Percentiles rank a stretch among this genome's conserved stretches.
Evolutionary conservation across 164 flowering plant genomes (phyloP).

Genomic region (Piper longum): DNA sequence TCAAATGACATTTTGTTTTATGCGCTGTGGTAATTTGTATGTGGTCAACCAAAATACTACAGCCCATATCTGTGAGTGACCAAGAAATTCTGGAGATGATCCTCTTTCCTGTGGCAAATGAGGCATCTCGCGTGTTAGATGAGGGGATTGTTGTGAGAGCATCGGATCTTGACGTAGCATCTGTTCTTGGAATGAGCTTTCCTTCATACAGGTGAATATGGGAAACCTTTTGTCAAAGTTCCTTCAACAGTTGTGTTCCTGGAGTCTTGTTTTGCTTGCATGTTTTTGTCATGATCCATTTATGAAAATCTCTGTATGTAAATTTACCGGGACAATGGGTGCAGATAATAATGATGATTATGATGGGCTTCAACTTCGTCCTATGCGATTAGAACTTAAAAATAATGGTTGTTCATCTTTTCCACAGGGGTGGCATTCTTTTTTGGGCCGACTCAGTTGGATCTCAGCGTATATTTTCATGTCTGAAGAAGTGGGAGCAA

Average conservation of each 20-base stretch:
- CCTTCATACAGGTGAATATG: conserved; percentile 71
- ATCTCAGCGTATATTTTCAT: conserved; percentile 34
- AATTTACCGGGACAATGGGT: too few relatives aligned
- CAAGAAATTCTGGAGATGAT: conserved; percentile 88
- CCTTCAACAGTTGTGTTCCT: background rate
- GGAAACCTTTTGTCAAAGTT: background rate
- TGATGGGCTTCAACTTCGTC: background rate
- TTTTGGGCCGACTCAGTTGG: conserved; percentile 91
- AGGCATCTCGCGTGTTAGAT: conserved; percentile 81
- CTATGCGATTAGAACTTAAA: background rate
- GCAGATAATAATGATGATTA: too few relatives aligned
- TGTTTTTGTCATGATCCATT: background rate
- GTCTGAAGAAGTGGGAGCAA: conserved; percentile 71
- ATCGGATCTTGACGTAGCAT: conserved; percentile 84
- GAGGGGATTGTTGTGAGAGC: conserved; percentile 81
- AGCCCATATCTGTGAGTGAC: conserved; percentile 70
- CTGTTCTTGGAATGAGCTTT: conserved; percentile 95
- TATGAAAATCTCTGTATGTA: background rate
- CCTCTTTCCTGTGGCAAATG: conserved; percentile 90
- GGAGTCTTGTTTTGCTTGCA: background rate
- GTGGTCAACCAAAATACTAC: conserved; percentile 4
- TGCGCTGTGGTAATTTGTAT: background rate
- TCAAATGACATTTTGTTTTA: background rate
- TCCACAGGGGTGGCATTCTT: conserved; percentile 75
- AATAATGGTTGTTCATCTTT: background rate